phyloP scores from a whole-genome alignment of 192 early-diverging fungal species.

The Phlyctochytrium bullatum region DNA sequence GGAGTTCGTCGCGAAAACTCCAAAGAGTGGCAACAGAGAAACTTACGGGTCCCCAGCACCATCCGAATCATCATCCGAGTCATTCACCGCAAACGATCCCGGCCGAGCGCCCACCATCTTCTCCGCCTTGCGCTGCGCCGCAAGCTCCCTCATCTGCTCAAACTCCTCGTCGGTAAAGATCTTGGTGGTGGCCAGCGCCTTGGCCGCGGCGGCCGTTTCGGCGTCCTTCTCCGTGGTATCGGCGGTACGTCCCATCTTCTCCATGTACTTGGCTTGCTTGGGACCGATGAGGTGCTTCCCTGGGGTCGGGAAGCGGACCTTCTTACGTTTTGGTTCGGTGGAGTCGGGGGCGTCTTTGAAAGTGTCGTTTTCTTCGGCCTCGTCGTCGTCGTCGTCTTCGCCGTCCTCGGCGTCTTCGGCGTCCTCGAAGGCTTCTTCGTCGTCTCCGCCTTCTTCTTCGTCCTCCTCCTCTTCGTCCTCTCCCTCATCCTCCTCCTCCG shows the following conservation, averaged over 20 bases:
- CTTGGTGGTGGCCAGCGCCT: slow-evolving; percentile 9
- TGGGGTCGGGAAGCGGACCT: no score
- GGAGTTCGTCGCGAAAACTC: no score
- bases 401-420: slow-evolving; percentile 10
- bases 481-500: no score
- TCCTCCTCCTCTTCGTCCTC: no score
- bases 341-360: no score
- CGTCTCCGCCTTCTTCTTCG: background rate
- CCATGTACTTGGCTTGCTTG: slow-evolving; percentile 8
- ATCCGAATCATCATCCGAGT: slow-evolving; percentile 38
- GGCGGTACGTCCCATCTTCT: background rate
- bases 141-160: slow-evolving; percentile 74
- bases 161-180: slow-evolving; percentile 94
- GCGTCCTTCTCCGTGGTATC: slow-evolving; percentile 12
- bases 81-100: slow-evolving; percentile 13
- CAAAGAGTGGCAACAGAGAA: background rate
- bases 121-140: slow-evolving; percentile 63
- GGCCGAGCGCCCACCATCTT: slow-evolving; percentile 40
- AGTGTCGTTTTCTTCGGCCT: slow-evolving; percentile 44
- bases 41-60: slow-evolving; percentile 7
- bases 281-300: slow-evolving; percentile 26
- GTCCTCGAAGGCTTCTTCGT: no score
- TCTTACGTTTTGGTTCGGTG: background rate
- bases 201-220: slow-evolving; percentile 31
- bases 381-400: slow-evolving; percentile 32